Evolutionary conservation across 2,329 filamentous ascomycete species (phyloP), one percentile per base, ranked within the genome.

Genomic region (Paecilomyces formosus): DNA sequence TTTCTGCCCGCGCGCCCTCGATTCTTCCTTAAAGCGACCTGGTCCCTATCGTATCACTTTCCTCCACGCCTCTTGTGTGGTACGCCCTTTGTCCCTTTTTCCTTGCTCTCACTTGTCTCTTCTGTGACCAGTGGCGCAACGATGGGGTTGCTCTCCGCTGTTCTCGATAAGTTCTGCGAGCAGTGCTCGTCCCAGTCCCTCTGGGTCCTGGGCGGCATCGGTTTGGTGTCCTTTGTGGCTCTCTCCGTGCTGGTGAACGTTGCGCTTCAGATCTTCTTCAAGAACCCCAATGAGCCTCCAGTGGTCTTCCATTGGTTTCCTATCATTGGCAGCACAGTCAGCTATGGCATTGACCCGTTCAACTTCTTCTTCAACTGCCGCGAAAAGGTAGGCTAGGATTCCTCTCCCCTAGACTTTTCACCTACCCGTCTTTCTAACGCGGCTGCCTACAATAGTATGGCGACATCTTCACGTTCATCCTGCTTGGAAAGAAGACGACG

Each of bases 401-500:
- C 13, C 13, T 39, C 35, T 5, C n/a, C n/a, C 15, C n/a, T 18
- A 15, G n/a, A 45, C 39, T 45, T 7, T n/a, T 4, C 24, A 26
- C n/a, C 18, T 7, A 15, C 7, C 39, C 39, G 18, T 6, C 7
- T 45, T n/a, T 45, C 39, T 45, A n/a, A 45, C 39, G 15, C 39
- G 39, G 18, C 7, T 45, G 15, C 18, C 49, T 33, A 7, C 12
- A 21, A 49, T 59, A 92, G 88, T 88, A 93, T 72, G 92, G 92
- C 71, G 89, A 96, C 74, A 85, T 93, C 70, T 96, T 94, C 74
- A 96, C 92, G 30, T 96, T 96, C 70, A 79, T 96, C 62, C 82
- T 96, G 52, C 85, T 96, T 55, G 92, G 92, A 66, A 89, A 88
- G 78, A 93, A 90, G 77, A 94, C 89, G 55, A 96, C 92, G 3